phyloP scores from a whole-genome alignment of 352 stramenopile genomes.

The Plasmopara viticola region DNA sequence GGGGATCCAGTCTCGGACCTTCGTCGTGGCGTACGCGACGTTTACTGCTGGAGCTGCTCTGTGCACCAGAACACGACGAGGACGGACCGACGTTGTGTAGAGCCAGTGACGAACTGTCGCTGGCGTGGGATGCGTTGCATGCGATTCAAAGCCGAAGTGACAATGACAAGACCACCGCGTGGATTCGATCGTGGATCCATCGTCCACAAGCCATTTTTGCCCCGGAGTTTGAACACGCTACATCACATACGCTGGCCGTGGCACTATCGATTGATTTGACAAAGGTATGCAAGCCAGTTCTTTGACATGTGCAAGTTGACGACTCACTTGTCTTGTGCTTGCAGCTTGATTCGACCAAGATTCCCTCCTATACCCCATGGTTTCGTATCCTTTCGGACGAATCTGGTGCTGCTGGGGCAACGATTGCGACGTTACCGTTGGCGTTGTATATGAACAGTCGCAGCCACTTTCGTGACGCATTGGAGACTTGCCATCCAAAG shows the following conservation, averaged over 20 bases:
- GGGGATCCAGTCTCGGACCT: conserved; percentile 28
- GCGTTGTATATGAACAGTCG: conserved; percentile 64
- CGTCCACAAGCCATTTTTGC: conserved; percentile 55
- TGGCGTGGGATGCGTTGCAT: conserved; percentile 56
- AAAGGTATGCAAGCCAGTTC: conserved; percentile 25
- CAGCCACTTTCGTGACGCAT: conserved; percentile 38
- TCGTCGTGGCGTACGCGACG: conserved; percentile 67
- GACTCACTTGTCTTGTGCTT: not conserved
- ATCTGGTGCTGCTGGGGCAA: conserved; percentile 51
- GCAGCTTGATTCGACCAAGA: conserved; percentile 50
- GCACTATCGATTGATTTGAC: conserved; percentile 43
- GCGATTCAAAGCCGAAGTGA: conserved; percentile 28
- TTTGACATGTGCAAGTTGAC: not conserved
- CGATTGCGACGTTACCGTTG: conserved; percentile 59
- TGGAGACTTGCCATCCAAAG: conserved; percentile 68
- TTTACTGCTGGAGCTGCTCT: conserved; percentile 60
- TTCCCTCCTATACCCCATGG: conserved; percentile 58
- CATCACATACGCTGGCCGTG: conserved; percentile 38
- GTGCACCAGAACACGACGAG: conserved; percentile 52
- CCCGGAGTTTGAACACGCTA: conserved; percentile 19
- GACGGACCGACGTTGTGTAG: conserved; percentile 52
- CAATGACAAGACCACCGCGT: conserved; percentile 19
- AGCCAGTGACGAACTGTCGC: conserved; percentile 47
- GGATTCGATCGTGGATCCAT: conserved; percentile 43
- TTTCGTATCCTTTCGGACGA: conserved; percentile 75